These are phyloP conservation scores for Umbilicaria muhlenbergii DNA, from an alignment of 495 filamentous ascomycete genomes.

Conservation along the genomic window DNA sequence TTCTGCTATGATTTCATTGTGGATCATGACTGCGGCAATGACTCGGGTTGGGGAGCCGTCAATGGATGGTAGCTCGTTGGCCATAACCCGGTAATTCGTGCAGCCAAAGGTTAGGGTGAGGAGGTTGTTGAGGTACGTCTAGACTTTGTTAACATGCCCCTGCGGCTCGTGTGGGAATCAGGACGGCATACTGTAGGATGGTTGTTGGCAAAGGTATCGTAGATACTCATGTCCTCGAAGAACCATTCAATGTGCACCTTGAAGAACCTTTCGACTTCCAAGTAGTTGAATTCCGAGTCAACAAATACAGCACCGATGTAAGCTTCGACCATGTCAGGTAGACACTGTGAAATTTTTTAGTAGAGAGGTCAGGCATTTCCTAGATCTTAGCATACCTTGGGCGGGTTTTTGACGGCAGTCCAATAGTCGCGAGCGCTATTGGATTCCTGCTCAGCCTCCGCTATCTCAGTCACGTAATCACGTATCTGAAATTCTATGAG, in stretches of 20 bases:
- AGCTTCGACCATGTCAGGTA: conserved; percentile 80
- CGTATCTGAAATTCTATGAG: conserved; percentile 45
- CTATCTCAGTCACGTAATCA: conserved; percentile 54
- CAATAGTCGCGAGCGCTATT: conserved; percentile 65
- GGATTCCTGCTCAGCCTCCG: conserved; percentile 31
- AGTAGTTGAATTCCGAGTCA: conserved; percentile 71
- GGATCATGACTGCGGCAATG: conserved; percentile 63
- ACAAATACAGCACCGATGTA: conserved; percentile 87
- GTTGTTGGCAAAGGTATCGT: conserved; percentile 77
- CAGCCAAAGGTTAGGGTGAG: conserved; percentile 37
- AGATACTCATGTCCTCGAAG: conserved; percentile 79
- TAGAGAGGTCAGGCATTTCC: neutral
- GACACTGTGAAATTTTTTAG: conserved; percentile 29
- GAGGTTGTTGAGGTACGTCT: conserved; percentile 39
- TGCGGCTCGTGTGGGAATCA: neutral
- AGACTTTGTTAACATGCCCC: neutral
- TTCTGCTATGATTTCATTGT: conserved; percentile 48
- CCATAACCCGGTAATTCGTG: conserved; percentile 36
- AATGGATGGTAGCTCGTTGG: conserved; percentile 28
- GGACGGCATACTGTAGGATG: conserved; percentile 49
- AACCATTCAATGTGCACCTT: conserved; percentile 51
- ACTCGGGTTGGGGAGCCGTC: conserved; percentile 33
- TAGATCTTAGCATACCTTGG: conserved; percentile 36
- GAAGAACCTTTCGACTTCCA: conserved; percentile 63
- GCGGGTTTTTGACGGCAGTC: conserved; percentile 51